Conservation (phyloP, 805 yeast species). For the Candida ulmi region DNA sequence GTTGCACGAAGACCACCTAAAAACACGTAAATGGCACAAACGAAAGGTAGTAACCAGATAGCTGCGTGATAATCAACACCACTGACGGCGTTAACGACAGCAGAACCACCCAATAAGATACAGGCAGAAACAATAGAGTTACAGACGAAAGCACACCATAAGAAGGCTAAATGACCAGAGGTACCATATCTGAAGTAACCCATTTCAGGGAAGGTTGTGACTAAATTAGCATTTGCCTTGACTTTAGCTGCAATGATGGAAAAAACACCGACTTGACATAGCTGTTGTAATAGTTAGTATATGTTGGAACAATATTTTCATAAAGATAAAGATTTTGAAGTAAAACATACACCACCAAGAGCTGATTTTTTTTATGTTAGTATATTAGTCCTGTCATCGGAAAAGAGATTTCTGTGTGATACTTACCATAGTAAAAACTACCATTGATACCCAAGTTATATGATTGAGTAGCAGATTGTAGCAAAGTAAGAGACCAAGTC, state of each 20-base stretch:
- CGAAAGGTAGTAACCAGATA: slow-evolving; percentile 38
- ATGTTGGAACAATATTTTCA: background rate
- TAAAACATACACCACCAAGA: slow-evolving; percentile 9
- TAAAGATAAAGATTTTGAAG: background rate
- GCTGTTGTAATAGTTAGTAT: background rate
- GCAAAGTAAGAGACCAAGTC: slow-evolving; percentile 30
- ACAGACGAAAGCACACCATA: slow-evolving; percentile 34
- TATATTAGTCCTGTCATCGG: too few species aligned
- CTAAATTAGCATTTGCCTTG: slow-evolving; percentile 31
- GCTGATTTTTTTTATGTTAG: slow-evolving; percentile 1
- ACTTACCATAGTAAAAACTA: slow-evolving; percentile 20
- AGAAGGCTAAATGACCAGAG: slow-evolving; percentile 31
- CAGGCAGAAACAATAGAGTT: slow-evolving; percentile 37
- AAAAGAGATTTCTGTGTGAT: too few species aligned
- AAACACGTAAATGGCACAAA: slow-evolving; percentile 44
- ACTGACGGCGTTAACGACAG: slow-evolving; percentile 33
- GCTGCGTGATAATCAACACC: slow-evolving; percentile 45
- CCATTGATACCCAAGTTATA: slow-evolving; percentile 29
- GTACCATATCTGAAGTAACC: slow-evolving; percentile 36
- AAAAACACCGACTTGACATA: slow-evolving; percentile 28
- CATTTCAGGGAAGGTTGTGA: slow-evolving; percentile 37
- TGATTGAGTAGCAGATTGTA: slow-evolving; percentile 26
- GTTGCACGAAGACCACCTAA: slow-evolving; percentile 51
- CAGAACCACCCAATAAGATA: slow-evolving; percentile 40
- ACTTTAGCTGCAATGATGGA: slow-evolving; percentile 30